Conservation (phyloP, 2,329 filamentous ascomycete genomes). For the Domatiomyces catenatus region DNA sequence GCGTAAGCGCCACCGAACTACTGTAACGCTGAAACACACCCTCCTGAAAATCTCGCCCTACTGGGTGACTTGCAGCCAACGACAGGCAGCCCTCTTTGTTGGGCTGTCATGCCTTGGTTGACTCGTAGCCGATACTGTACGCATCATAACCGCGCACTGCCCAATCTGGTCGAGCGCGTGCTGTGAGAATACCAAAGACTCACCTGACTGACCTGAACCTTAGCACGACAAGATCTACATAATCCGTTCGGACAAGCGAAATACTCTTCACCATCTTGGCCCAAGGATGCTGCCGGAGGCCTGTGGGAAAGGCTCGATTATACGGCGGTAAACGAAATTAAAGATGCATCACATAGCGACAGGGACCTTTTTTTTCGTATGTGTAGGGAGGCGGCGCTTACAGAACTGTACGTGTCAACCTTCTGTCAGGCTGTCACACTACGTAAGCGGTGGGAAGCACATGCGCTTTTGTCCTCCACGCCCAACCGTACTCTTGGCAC, state of each 20-base stretch:
- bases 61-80: neutral
- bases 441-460: neutral
- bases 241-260: too few relatives aligned
- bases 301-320: neutral
- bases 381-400: too few relatives aligned
- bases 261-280: too few relatives aligned
- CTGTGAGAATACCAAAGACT: too few relatives aligned
- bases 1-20: neutral
- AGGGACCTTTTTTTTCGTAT: too few relatives aligned
- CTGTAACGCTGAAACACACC: neutral
- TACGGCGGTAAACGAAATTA: neutral
- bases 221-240: too few relatives aligned
- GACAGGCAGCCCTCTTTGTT: neutral
- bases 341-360: neutral
- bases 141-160: too few relatives aligned
- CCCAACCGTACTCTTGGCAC: neutral
- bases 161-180: too few relatives aligned
- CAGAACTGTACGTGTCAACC: too few relatives aligned
- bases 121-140: neutral
- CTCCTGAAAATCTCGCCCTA: neutral
- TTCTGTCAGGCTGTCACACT: too few relatives aligned
- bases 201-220: too few relatives aligned
- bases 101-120: neutral
- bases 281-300: too few relatives aligned
- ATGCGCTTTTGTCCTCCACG: neutral